These are phyloP conservation scores for Curvularia eragrostidis DNA, from an alignment of 2,329 filamentous ascomycete genomes.

Conservation along the genomic window DNA sequence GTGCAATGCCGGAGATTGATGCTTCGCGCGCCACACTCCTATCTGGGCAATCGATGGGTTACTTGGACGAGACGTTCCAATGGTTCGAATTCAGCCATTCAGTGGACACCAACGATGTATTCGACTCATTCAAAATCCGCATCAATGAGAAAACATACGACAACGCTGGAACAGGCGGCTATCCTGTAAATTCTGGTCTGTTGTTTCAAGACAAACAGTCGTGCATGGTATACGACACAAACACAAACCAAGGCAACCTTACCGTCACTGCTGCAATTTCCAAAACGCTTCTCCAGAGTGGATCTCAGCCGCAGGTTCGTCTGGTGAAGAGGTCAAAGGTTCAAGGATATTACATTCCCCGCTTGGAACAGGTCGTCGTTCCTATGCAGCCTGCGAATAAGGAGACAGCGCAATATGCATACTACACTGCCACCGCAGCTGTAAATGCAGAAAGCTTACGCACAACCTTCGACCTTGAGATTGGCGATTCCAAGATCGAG, in stretches of 20 bases:
- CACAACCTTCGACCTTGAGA: background rate
- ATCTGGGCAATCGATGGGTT: constrained; percentile 10
- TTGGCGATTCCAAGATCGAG: background rate
- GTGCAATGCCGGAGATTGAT: background rate
- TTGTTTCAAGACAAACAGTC: background rate
- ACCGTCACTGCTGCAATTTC: background rate
- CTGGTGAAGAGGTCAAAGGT: background rate
- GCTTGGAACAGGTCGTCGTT: background rate
- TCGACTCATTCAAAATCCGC: constrained; percentile 17
- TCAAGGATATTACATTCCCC: background rate
- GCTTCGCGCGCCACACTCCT: constrained; percentile 1
- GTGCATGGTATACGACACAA: background rate
- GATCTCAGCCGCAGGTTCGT: background rate
- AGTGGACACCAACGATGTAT: constrained; percentile 2
- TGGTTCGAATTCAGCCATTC: constrained; percentile 17
- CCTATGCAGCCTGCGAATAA: background rate
- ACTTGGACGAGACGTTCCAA: constrained; percentile 10
- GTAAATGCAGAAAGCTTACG: background rate
- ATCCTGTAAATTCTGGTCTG: constrained; percentile 3
- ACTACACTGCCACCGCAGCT: background rate
- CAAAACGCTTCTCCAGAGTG: background rate
- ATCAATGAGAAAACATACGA: constrained; percentile 12
- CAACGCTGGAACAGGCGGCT: constrained; percentile 17
- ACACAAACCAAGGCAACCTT: background rate
- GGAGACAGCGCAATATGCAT: background rate